These are phyloP conservation scores for Amborella trichopoda DNA, from an alignment of 164 flowering plant genomes.

Conservation along the genomic window DNA sequence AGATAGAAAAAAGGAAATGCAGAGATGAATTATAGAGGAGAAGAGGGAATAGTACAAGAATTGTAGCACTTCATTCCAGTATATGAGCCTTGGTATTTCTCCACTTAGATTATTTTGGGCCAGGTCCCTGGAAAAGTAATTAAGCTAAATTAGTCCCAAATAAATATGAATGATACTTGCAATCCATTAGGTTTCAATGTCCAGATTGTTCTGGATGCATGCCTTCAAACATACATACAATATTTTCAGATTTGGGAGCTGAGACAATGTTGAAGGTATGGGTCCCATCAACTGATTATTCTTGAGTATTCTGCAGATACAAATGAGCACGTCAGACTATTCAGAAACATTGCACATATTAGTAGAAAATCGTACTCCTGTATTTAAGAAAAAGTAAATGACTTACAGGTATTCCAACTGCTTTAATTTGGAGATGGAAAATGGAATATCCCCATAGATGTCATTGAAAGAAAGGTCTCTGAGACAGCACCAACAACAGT, in stretches of 20 bases:
- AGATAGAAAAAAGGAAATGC: not conserved
- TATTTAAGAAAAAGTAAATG: not conserved
- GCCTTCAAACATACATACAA: too few relatives aligned
- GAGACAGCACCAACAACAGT: not conserved
- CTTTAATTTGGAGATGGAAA: constrained; percentile 77
- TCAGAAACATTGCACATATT: too few relatives aligned
- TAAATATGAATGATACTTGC: too few relatives aligned
- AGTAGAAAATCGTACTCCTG: too few relatives aligned
- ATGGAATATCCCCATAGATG: constrained; percentile 72
- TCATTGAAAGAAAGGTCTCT: constrained; percentile 78
- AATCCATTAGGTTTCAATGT: too few relatives aligned
- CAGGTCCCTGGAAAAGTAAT: constrained; percentile 72
- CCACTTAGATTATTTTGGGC: constrained; percentile 82
- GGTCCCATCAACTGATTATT: constrained; percentile 86
- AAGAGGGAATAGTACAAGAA: constrained; percentile 5
- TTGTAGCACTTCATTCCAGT: constrained; percentile 95
- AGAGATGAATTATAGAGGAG: not conserved
- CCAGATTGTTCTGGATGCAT: too few relatives aligned
- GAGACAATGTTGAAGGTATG: constrained; percentile 88
- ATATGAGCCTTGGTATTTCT: constrained; percentile 90
- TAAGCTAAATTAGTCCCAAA: too few relatives aligned
- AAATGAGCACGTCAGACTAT: not conserved
- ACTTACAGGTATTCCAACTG: constrained; percentile 66
- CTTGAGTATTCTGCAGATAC: constrained; percentile 39
- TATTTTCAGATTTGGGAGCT: constrained; percentile 87